Evolutionary conservation across 2,329 filamentous ascomycete genomes (phyloP).

Genomic region (Monosporascus sp.): DNA sequence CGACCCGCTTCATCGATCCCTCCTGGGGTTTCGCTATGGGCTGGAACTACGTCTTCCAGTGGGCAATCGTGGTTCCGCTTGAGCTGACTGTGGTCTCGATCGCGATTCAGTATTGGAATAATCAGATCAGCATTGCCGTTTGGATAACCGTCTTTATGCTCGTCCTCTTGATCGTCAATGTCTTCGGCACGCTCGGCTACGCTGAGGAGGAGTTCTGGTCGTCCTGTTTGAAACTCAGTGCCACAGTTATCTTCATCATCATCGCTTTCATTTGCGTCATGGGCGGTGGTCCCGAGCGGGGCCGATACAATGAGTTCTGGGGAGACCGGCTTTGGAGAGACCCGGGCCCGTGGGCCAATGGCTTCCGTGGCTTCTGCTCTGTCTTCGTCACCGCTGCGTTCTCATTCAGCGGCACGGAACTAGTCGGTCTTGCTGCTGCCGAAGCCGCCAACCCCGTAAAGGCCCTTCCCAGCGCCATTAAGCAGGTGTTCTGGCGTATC

Average conservation of each 20-base stretch:
- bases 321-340: conserved; percentile 46
- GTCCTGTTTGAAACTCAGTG: conserved; percentile 50
- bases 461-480: conserved; percentile 74
- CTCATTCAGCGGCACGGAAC: conserved; percentile 66
- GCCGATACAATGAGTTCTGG: conserved; percentile 40
- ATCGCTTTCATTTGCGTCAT: conserved; percentile 53
- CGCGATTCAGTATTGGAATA: conserved; percentile 45
- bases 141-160: conserved; percentile 54
- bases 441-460: conserved; percentile 67
- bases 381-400: conserved; percentile 72
- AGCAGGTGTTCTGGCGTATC: conserved; percentile 65
- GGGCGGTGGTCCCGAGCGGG: conserved; percentile 52
- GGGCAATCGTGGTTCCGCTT: conserved; percentile 42
- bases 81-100: conserved; percentile 45
- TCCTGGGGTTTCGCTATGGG: conserved; percentile 40
- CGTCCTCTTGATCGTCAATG: conserved; percentile 46
- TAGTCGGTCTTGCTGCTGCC: conserved; percentile 69
- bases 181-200: conserved; percentile 52
- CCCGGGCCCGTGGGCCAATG: conserved; percentile 59
- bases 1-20: conserved; percentile 46
- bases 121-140: conserved; percentile 38
- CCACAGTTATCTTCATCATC: conserved; percentile 60
- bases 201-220: conserved; percentile 58
- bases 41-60: conserved; percentile 44
- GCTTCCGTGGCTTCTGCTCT: conserved; percentile 68